Evolutionary conservation across 306 rosid genomes (phyloP).

Genomic region (Glycine latifolia): DNA sequence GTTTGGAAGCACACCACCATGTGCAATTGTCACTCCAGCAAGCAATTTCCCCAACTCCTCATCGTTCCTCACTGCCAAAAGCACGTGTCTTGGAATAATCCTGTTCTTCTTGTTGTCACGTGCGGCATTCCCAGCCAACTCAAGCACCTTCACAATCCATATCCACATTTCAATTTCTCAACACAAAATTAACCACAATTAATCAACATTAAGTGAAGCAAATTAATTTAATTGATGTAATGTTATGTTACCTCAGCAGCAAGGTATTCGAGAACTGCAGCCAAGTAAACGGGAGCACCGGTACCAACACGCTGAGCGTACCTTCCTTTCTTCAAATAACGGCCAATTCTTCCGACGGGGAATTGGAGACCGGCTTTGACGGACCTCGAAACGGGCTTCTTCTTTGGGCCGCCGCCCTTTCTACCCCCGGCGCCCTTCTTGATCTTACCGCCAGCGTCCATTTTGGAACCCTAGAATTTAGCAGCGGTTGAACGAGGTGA

Average conservation of each 20-base stretch:
- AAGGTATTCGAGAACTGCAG: constrained; percentile 69
- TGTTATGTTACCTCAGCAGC: constrained; percentile 62
- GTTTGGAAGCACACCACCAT: constrained; percentile 89
- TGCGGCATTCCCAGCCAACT: constrained; percentile 91
- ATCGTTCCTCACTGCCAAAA: constrained; percentile 78
- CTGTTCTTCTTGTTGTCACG: constrained; percentile 83
- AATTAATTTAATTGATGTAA: too few relatives aligned
- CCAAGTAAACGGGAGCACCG: constrained; percentile 66
- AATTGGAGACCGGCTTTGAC: constrained; percentile 72
- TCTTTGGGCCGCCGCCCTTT: constrained; percentile 57
- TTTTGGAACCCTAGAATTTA: background rate
- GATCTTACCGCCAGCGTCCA: constrained; percentile 61
- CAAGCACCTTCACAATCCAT: constrained; percentile 60
- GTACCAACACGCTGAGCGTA: constrained; percentile 63
- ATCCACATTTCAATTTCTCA: background rate
- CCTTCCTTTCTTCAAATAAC: constrained; percentile 67
- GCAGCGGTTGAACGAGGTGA: background rate
- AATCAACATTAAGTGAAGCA: background rate
- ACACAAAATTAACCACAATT: too few relatives aligned
- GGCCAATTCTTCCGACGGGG: constrained; percentile 73
- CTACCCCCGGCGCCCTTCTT: constrained; percentile 72
- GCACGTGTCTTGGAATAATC: constrained; percentile 72
- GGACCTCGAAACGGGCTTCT: constrained; percentile 65
- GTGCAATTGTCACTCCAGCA: constrained; percentile 80
- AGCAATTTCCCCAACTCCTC: constrained; percentile 84